Conservation (phyloP, 805 yeast species). For the Priceomyces castillae region DNA sequence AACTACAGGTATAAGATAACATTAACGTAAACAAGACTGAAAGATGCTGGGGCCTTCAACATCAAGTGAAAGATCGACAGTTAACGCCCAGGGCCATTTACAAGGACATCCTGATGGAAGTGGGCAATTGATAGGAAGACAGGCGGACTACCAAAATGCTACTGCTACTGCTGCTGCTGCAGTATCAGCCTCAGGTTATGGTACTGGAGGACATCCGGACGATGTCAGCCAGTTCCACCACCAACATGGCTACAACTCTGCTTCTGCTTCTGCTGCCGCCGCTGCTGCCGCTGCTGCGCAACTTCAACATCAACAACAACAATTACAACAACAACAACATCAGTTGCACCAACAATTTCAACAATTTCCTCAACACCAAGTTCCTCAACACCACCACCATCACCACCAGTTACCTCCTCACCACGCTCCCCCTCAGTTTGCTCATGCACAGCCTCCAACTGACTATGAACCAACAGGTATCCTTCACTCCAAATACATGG, state of each 20-base stretch:
- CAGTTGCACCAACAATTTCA: conserved; percentile 12
- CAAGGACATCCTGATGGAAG: conserved; percentile 11
- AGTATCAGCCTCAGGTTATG: conserved; percentile 14
- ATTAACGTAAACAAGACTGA: not conserved
- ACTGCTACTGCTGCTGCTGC: conserved; percentile 18
- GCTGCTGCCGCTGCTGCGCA: conserved; percentile 16
- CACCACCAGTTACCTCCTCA: conserved; percentile 14
- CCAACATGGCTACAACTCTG: conserved; percentile 19
- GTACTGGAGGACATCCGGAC: conserved; percentile 12
- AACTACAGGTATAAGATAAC: conserved; percentile 8
- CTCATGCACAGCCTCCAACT: conserved; percentile 10
- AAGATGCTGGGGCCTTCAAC: conserved; percentile 31
- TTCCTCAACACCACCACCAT: conserved; percentile 13
- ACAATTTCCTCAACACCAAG: conserved; percentile 15
- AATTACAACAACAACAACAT: conserved; percentile 12
- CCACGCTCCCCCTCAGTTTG: conserved; percentile 13
- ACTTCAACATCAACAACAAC: conserved; percentile 14
- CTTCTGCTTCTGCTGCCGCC: conserved; percentile 15
- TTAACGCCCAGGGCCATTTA: conserved; percentile 12
- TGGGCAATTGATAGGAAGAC: conserved; percentile 11
- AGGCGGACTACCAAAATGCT: conserved; percentile 12
- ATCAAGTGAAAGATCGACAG: conserved; percentile 28
- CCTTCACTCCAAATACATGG: conserved; percentile 24
- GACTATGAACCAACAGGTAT: conserved; percentile 15
- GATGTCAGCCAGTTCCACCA: conserved; percentile 11